phyloP scores from a whole-genome alignment of 345 rosid genomes.

The Trapa incisa region DNA sequence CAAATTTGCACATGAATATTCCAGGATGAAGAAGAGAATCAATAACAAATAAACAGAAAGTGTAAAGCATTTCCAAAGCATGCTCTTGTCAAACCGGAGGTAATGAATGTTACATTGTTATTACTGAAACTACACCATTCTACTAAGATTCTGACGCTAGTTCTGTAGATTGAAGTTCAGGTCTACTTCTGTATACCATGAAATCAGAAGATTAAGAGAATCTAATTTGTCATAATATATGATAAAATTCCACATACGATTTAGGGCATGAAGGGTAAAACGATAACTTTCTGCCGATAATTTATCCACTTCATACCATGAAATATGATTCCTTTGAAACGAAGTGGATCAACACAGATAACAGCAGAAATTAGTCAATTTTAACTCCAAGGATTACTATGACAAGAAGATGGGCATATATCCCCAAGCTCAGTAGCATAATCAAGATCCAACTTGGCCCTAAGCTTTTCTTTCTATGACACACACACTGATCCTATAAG shows the following conservation, averaged over 20 bases:
- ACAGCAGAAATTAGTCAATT: background rate
- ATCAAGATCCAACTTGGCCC: background rate
- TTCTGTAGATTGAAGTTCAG: background rate
- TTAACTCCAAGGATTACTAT: no score
- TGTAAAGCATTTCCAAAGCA: background rate
- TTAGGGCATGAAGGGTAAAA: background rate
- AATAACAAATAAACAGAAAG: constrained; percentile 3
- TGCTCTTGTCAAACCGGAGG: background rate
- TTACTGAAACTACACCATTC: background rate
- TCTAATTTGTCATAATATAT: no score
- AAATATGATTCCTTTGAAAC: background rate
- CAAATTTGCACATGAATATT: background rate
- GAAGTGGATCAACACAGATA: background rate
- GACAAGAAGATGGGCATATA: background rate
- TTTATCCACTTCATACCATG: background rate
- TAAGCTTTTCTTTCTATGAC: background rate
- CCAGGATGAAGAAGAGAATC: background rate
- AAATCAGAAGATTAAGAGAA: background rate
- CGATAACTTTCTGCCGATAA: background rate
- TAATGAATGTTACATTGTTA: background rate
- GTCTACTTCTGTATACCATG: background rate
- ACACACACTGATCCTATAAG: background rate
- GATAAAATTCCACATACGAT: background rate
- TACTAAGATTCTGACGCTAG: background rate
- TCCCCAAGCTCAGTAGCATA: background rate